phyloP scores from a whole-genome alignment of 257 asterid species.

The Solanum corneliomulleri region DNA sequence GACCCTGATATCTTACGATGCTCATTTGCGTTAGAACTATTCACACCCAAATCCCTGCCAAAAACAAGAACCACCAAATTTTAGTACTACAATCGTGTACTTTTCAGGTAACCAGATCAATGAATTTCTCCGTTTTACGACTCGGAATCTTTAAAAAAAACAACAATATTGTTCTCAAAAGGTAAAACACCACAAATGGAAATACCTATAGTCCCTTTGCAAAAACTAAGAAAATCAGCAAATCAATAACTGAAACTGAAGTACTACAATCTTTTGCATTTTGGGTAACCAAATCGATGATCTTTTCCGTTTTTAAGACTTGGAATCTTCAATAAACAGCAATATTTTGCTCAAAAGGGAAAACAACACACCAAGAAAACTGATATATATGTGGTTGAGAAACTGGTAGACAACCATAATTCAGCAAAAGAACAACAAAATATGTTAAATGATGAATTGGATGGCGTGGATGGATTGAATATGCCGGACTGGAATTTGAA shows the following conservation, averaged over 20 bases:
- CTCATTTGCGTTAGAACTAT: slow-evolving; percentile 39
- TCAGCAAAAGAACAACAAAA: too few species aligned
- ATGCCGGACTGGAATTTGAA: not conserved
- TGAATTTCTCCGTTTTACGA: not conserved
- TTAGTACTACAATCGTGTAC: not conserved
- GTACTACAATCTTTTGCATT: not conserved
- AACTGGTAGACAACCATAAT: too few species aligned
- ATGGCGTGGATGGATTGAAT: too few species aligned
- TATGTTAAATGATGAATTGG: too few species aligned
- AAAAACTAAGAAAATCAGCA: not conserved
- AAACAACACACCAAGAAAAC: not conserved
- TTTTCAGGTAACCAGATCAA: not conserved
- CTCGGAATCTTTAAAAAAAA: not conserved
- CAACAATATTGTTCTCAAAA: not conserved
- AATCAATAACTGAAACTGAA: not conserved
- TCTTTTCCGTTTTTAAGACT: not conserved
- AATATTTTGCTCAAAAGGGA: not conserved
- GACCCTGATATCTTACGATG: slow-evolving; percentile 35
- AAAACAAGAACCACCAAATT: not conserved
- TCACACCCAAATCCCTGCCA: slow-evolving; percentile 54
- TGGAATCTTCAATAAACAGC: not conserved
- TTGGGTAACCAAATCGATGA: not conserved
- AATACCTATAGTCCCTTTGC: not conserved
- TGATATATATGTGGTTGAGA: too few species aligned
- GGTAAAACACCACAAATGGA: not conserved